These are phyloP conservation scores for Fusarium xyrophilum DNA, from an alignment of 2,329 filamentous ascomycete species.

Conservation along the genomic window DNA sequence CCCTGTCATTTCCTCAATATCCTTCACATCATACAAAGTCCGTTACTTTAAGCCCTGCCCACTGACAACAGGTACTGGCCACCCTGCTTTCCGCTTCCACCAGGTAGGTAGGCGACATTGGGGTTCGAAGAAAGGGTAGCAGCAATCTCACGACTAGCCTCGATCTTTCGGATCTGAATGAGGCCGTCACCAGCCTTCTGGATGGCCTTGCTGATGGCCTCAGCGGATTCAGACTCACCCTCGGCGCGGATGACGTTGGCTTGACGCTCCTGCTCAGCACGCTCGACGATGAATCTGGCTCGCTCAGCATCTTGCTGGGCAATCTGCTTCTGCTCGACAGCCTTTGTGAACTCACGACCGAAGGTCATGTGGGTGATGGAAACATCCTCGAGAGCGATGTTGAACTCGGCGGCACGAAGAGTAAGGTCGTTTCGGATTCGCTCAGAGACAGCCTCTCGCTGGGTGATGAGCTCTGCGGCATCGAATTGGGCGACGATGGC, in stretches of 20 bases:
- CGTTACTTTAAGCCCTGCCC: conserved; percentile 46
- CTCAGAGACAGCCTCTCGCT: conserved; percentile 95
- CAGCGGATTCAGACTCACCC: conserved; percentile 95
- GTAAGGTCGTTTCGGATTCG: conserved; percentile 92
- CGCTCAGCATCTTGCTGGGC: conserved; percentile 98
- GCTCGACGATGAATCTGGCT: conserved; percentile 97
- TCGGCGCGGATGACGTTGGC: conserved; percentile 98
- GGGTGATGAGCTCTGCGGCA: conserved; percentile 96
- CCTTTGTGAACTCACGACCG: conserved; percentile 97
- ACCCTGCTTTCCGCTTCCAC: conserved; percentile 73
- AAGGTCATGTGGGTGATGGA: conserved; percentile 99
- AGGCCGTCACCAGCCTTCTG: conserved; percentile 92
- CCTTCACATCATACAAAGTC: conserved; percentile 25
- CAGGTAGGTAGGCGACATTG: conserved; percentile 93
- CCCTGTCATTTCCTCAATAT: conserved; percentile 34
- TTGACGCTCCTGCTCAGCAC: conserved; percentile 97
- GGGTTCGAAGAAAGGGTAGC: conserved; percentile 88
- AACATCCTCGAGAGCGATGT: conserved; percentile 98
- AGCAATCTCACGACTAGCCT: conserved; percentile 95
- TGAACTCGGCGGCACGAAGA: conserved; percentile 94
- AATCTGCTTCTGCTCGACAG: conserved; percentile 99
- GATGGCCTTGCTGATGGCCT: conserved; percentile 93
- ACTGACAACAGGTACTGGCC: conserved; percentile 63
- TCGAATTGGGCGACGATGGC: conserved; percentile 99
- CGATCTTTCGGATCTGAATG: conserved; percentile 95